These are phyloP conservation scores for Omphalea diandra DNA, from an alignment of 441 rosid genomes.

Conservation along the genomic window DNA sequence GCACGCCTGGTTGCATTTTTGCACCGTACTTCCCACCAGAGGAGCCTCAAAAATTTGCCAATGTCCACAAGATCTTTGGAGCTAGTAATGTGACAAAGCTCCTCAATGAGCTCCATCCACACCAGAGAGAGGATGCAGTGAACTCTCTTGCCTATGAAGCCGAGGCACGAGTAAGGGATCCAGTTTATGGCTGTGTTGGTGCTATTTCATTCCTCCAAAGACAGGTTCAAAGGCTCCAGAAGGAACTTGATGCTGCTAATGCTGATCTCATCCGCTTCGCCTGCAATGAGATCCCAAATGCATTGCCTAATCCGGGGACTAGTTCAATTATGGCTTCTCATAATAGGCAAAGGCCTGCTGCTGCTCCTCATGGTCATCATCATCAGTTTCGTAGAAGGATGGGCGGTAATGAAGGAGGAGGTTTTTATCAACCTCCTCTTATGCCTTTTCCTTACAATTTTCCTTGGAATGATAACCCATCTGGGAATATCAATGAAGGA, in stretches of 20 bases:
- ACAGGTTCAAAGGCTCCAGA: conserved; percentile 85
- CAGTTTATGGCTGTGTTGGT: conserved; percentile 92
- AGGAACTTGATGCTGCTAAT: conserved; percentile 84
- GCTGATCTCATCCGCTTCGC: conserved; percentile 77
- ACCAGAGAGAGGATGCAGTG: conserved; percentile 95
- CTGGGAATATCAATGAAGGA: conserved; percentile 46
- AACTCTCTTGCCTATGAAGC: conserved; percentile 95
- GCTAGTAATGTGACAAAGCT: conserved; percentile 95
- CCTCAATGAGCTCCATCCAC: conserved; percentile 84
- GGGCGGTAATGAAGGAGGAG: conserved; percentile 43
- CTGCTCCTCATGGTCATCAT: background rate
- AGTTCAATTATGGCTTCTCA: conserved; percentile 35
- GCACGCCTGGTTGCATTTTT: conserved; percentile 90
- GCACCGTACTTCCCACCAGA: conserved; percentile 98
- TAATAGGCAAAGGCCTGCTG: conserved; percentile 32
- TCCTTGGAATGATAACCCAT: conserved; percentile 60
- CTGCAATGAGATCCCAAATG: conserved; percentile 52
- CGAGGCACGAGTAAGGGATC: conserved; percentile 93
- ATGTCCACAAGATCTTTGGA: conserved; percentile 95
- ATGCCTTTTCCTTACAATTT: conserved; percentile 45
- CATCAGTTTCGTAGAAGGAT: conserved; percentile 35
- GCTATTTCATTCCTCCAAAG: conserved; percentile 93
- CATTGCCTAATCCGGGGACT: conserved; percentile 34
- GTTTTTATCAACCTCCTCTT: conserved; percentile 41
- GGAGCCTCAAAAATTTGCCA: conserved; percentile 94